Percentiles rank a stretch among this genome's conserved stretches.
Conservation (phyloP, 2,329 filamentous ascomycete genomes). For the Chalaropsis ovoidea region DNA sequence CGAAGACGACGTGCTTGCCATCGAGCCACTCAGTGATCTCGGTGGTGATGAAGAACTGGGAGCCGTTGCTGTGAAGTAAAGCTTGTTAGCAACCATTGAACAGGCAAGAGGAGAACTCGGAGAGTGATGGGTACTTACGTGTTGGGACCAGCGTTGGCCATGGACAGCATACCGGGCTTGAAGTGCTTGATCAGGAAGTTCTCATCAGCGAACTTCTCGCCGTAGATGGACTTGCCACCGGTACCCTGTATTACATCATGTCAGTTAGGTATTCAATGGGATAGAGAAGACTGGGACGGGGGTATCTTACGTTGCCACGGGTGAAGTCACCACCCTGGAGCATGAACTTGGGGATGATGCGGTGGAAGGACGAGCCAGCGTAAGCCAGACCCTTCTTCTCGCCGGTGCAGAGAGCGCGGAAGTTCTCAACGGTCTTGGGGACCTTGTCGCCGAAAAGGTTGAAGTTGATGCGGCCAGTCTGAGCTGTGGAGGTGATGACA, state of each 20-base stretch:
- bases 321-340: slow-evolving; percentile 95
- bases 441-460: slow-evolving; percentile 76
- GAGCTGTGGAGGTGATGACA: slow-evolving; percentile 41
- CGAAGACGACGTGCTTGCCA: slow-evolving; percentile 76
- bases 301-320: slow-evolving; percentile 64
- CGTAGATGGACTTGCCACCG: slow-evolving; percentile 88
- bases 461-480: slow-evolving; percentile 76
- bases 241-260: slow-evolving; percentile 52
- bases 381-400: slow-evolving; percentile 79
- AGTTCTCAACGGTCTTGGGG: slow-evolving; percentile 81
- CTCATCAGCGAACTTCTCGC: slow-evolving; percentile 88
- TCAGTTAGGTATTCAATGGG: slow-evolving; percentile 5
- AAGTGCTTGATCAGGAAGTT: slow-evolving; percentile 73
- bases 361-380: slow-evolving; percentile 76
- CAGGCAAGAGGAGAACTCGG: not conserved
- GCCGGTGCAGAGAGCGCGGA: slow-evolving; percentile 70
- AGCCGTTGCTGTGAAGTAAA: slow-evolving; percentile 67
- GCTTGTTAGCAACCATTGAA: not conserved
- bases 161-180: slow-evolving; percentile 71
- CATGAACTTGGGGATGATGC: slow-evolving; percentile 89
- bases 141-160: slow-evolving; percentile 93
- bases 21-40: slow-evolving; percentile 80
- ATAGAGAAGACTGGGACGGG: not conserved
- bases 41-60: slow-evolving; percentile 96
- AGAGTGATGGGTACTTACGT: slow-evolving; percentile 46